phyloP scores from a whole-genome alignment of 1,139 yeast species.

The Diutina scorzettiae region DNA sequence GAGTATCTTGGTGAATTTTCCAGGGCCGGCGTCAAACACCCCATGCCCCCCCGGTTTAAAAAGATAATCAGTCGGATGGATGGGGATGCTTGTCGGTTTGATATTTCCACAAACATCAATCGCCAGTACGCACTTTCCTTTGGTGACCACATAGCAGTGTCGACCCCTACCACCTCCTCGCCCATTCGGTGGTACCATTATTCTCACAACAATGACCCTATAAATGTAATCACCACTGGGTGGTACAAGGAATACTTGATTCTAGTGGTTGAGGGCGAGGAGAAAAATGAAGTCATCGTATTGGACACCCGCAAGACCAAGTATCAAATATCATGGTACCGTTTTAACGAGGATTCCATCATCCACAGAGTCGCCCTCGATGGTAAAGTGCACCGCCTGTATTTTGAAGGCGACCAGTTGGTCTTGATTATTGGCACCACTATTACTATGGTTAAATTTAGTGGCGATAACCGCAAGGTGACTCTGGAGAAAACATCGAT shows the following conservation, averaged over 20 bases:
- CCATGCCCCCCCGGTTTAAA: background rate
- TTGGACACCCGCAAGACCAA: conserved; percentile 4
- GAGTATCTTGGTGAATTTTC: background rate
- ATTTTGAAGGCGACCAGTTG: background rate
- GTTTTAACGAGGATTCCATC: background rate
- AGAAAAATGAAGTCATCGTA: background rate
- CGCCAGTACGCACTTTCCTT: conserved; percentile 3
- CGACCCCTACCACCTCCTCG: background rate
- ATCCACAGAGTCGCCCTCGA: background rate
- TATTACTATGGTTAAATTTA: conserved; percentile 17
- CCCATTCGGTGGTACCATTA: background rate
- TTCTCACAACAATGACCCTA: background rate
- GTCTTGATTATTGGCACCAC: background rate
- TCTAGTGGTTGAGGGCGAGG: background rate
- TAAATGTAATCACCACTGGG: background rate
- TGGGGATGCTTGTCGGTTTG: background rate
- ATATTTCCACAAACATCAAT: background rate
- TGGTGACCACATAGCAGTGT: conserved; percentile 1
- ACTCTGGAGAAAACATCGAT: conserved; percentile 8
- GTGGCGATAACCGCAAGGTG: background rate
- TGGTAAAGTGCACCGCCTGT: background rate
- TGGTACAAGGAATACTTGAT: background rate
- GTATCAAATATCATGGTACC: background rate
- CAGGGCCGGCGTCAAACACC: background rate
- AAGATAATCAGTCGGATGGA: background rate